Base-by-base conservation (phyloP, 2,329 filamentous ascomycete genomes). In the Penicillium sp. region DNA sequence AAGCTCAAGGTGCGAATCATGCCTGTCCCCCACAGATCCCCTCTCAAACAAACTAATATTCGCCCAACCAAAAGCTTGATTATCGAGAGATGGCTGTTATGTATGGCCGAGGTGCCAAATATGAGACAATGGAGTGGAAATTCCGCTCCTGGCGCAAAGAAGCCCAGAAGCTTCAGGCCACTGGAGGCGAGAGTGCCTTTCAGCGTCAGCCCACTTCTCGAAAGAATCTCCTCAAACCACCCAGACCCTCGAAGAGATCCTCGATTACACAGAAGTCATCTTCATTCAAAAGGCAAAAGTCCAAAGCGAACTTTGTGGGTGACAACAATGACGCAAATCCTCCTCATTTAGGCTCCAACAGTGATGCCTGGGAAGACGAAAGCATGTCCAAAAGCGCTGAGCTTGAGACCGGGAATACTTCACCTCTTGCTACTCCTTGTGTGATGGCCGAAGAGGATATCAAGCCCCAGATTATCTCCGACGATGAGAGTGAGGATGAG, bases 81-180 rank as follows among this genome's bases (percentile, higher is more conserved):
- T 70, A 72, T 55, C 58, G 56, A 2, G 60, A 64, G 3, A 70
- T 76, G 25, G 76, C 76, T 0, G 55, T 59, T 2, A 60, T 73
- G 44, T 79, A 73, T 53, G 74, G 73, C 1, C 54, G 66, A 6
- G 71, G 68, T 0, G 72, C 73, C 1, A 77, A 72, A 0, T 76
- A 76, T 60, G 66, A 77, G 50, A 63, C 75, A 0, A 68, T 79
- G 25, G 71, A 78, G 50, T 66, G 67, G 38, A 69, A 67, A 3
- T 69, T 79, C 33, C 71, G 73, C 38, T 67, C 65, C 39, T 71
- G 69, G 50, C 76, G 75, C 41, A 69, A 69, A 41, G 42, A 62
- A 1, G 73, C 75, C 0, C 58, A 62, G 0, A 51, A 53, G 0
- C 62, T 76, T 11, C 61, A 62, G 36, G 58, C 58, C 33, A 37